Conservation (phyloP, 2,329 filamentous ascomycete genomes). For the Ophiocordyceps unilateralis region DNA sequence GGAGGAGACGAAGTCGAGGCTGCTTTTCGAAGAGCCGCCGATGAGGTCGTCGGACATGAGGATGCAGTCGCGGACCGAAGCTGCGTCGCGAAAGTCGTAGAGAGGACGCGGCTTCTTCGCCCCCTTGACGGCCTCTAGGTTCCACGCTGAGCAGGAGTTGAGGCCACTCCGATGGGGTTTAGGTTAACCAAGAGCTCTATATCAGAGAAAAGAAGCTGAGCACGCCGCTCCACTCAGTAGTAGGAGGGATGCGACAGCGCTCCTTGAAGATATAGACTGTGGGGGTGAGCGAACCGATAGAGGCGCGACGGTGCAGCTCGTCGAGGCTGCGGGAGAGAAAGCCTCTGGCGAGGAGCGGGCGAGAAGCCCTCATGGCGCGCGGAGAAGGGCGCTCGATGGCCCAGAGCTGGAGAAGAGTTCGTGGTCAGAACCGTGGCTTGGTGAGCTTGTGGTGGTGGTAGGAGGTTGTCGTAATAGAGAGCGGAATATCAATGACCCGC, state of each 20-base stretch:
- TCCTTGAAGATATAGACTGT: no score
- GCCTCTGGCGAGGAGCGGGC: slow-evolving; percentile 27
- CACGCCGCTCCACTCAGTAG: no score
- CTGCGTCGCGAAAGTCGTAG: slow-evolving; percentile 39
- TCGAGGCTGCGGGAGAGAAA: slow-evolving; percentile 42
- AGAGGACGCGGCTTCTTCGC: slow-evolving; percentile 47
- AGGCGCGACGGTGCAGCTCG: slow-evolving; percentile 38
- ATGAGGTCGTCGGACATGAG: slow-evolving; percentile 76
- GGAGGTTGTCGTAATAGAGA: neutral
- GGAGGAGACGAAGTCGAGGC: slow-evolving; percentile 46
- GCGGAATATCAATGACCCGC: neutral
- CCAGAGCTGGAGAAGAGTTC: neutral
- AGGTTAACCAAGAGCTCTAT: no score
- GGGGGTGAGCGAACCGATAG: slow-evolving; percentile 30
- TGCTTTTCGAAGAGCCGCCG: slow-evolving; percentile 64
- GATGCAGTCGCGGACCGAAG: slow-evolving; percentile 40
- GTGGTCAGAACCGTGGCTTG: neutral
- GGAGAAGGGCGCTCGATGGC: neutral
- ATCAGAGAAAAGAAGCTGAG: no score
- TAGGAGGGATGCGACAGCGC: no score
- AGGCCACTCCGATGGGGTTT: neutral
- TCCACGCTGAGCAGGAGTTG: slow-evolving; percentile 33
- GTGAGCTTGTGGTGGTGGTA: neutral
- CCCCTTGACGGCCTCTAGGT: slow-evolving; percentile 49
- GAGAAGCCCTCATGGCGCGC: slow-evolving; percentile 28